Evolutionary conservation across 2,329 filamentous ascomycete genomes (phyloP), one percentile per base, ranked within the genome.

Genomic region (Cordyceps fumosorosea): DNA sequence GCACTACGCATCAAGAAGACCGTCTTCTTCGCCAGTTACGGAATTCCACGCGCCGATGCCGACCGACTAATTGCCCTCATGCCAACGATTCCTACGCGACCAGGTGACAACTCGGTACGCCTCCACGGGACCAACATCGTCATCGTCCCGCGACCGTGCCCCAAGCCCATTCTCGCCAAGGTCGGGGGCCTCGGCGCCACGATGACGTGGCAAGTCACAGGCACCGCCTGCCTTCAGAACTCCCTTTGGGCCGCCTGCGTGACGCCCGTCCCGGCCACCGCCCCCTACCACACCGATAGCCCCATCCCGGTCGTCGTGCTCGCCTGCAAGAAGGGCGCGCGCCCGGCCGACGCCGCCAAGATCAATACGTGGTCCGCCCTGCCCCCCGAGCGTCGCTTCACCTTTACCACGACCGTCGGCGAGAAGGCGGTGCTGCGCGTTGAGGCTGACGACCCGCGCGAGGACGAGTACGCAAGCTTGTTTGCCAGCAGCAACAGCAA

Each of bases 1-100:
- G 77, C 76, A 52, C 80, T 95, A 64, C 82, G 84, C 67, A 91
- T 99, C 72, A 91, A 90, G 74, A 93, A 93, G 72, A 91, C 87
- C 1, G 88, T 96, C 56, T 91, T 92, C 75, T 97, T 93, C 76
- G 97, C 95, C 1, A 91, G 91, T 56, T 98, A 99, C 75, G 85
- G 96, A 75, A 88, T 99, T 66, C 81, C 81, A 47, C 80, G 85
- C 54, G 79, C 84, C 29, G 90, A 95, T 72, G 88, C 88, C 2
- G 84, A 89, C 69, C 85, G 84, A 61, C 80, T 98, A 44, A 83
- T 90, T 62, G 82, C 83, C 6, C 81, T 96, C n/a, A 85, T 87
- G 34, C 75, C 85, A 57, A 77, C 91, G 4, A 70, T 78, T 4
- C 81, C 83, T 63, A 60, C 53, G 37, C 16, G 24, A 7, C 77